Evolutionary conservation across 805 yeast genomes (phyloP).

Genomic region (Candida krabiensis): DNA sequence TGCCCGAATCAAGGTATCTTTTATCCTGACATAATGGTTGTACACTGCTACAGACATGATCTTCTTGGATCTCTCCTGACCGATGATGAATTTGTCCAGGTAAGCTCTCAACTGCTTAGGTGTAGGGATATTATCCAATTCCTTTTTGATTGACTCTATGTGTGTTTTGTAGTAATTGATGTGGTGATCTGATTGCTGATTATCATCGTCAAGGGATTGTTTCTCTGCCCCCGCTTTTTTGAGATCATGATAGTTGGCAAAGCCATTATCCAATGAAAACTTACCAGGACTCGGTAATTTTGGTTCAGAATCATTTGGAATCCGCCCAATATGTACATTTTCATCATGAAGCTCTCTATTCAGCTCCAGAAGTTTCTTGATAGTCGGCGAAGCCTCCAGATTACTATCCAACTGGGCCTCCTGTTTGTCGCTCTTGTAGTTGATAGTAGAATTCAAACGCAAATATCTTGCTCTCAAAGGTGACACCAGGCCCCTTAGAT

Average conservation of each 20-base stretch:
- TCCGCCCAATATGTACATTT: slow-evolving; percentile 13
- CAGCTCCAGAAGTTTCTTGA: slow-evolving; percentile 15
- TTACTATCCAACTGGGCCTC: neutral
- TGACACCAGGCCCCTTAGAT: no score
- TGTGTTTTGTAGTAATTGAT: slow-evolving; percentile 1
- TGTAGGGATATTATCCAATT: slow-evolving; percentile 38
- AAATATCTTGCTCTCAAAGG: no score
- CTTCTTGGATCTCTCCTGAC: slow-evolving; percentile 56
- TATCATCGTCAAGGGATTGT: neutral
- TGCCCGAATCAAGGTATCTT: slow-evolving; percentile 32
- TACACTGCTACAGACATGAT: slow-evolving; percentile 62
- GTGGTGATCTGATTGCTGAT: slow-evolving; percentile 1
- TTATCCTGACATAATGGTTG: slow-evolving; percentile 53
- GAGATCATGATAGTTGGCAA: no score
- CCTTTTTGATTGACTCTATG: slow-evolving; percentile 11
- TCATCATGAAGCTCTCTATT: slow-evolving; percentile 16
- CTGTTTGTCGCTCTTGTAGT: no score
- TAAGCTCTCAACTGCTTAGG: slow-evolving; percentile 46
- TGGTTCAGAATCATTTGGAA: neutral
- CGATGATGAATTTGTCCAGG: slow-evolving; percentile 54
- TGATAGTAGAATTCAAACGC: no score
- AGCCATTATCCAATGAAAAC: slow-evolving; percentile 8
- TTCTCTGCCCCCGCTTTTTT: no score
- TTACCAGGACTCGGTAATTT: slow-evolving; percentile 1
- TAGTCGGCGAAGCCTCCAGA: slow-evolving; percentile 11